Evolutionary conservation across 108 stramenopile genomes (phyloP).

Genomic region (Chaetoceros tenuissimus): DNA sequence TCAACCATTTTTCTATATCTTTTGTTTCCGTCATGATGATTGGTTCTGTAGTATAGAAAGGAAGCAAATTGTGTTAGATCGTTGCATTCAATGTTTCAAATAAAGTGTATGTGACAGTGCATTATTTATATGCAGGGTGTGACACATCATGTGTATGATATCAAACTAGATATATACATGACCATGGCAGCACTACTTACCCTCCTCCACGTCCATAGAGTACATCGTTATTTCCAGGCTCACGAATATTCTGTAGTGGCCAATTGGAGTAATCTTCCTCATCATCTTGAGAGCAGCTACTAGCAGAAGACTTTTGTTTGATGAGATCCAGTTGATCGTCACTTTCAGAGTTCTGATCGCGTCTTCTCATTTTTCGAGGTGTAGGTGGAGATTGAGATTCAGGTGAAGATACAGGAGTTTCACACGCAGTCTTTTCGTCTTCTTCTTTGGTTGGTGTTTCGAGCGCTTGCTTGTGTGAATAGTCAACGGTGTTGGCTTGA

Average conservation of each 20-base stretch:
- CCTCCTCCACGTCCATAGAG: slow-evolving; percentile 69
- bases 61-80: no score
- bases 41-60: slow-evolving; percentile 75
- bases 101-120: no score
- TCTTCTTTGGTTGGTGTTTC: background rate
- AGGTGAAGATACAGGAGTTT: background rate
- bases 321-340: no score
- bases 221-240: slow-evolving; percentile 73
- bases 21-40: slow-evolving; percentile 82
- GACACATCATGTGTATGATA: no score
- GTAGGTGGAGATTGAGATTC: background rate
- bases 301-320: no score
- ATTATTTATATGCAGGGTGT: no score
- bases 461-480: background rate
- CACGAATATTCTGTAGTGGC: slow-evolving; percentile 48
- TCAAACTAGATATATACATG: no score
- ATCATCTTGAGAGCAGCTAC: background rate
- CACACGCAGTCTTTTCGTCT: background rate
- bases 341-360: background rate
- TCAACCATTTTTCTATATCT: slow-evolving; percentile 77
- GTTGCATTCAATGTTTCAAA: no score
- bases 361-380: background rate
- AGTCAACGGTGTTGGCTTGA: background rate
- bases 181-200: background rate
- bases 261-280: slow-evolving; percentile 12